Base-by-base conservation (phyloP, 1,284 basidiomycete genomes). In the Sanghuangporus sanghuang region DNA sequence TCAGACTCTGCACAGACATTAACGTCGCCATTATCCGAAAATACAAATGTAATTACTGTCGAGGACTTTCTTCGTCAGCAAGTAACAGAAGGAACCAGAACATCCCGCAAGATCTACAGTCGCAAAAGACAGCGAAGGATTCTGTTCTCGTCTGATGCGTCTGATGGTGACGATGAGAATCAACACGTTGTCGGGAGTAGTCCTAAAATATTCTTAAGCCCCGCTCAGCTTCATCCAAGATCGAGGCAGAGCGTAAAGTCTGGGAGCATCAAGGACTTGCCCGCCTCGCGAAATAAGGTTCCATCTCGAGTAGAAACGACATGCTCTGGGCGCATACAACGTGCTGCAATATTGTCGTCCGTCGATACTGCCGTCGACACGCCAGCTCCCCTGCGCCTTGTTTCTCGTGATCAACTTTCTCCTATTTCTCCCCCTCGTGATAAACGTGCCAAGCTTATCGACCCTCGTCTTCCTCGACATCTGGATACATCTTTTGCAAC, bases 21-120 rank as follows among this genome's bases (percentile, higher is more conserved):
- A 18, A 63, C 54, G 11, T 63, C 61, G 14, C 61, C 61, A 12
- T 36, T 36, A 14, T 57, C 53, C 6, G 62, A 53, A 27, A 48
- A 59, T 14, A 40, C 62, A 9, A 38, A 38, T 7, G 18, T 64
- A 18, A 23, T 60, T 6, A 61, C 63, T 14, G 63, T 60, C n/a
- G 63, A 64, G 16, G 58, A 61, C 14, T 64, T 64, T 35, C 58
- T 60, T 38, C 58, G 58, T 12, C 58, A 57, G 9, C 55, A 61
- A n/a, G 63, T 39, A 16, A 52, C 16, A n/a, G 16, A 44, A 2
- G 52, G n/a, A 32, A 53, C 46, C 12, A 14, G 36, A 16, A 44
- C 38, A 11, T 40, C 23, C 40, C 44, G 35, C 21, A 56, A 23
- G 23, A 56, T 54, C 2, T 62, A 62, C 53, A 62, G 53, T 6